Evolutionary conservation across 2,329 filamentous ascomycete genomes (phyloP), one percentile per base, ranked within the genome.

Genomic region (Aplosporella prunicola): DNA sequence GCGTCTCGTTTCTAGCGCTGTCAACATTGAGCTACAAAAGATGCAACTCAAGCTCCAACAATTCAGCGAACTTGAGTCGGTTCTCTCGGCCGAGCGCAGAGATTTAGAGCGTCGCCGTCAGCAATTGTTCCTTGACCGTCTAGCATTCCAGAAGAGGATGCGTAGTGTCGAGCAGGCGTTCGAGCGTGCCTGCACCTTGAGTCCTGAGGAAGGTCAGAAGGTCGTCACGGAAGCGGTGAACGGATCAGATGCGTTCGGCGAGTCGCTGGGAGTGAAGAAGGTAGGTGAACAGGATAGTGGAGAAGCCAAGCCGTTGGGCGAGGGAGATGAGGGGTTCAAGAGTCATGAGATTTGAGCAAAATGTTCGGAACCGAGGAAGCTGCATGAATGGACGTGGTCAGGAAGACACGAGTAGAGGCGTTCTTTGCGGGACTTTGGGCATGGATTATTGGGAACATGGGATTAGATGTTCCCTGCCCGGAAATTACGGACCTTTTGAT

Each of bases 11-110:
- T 89, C 87, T 2, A 82, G 87, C 5, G 86, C 87, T 0, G 85
- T 94, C 35, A 98, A 98, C 56, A 72, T 93, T 9, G 89, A 85
- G n/a, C 69, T 96, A 22, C 82, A 94, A 56, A 98, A 98, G 64
- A 78, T 96, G 44, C 87, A 96, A 62, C 69, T 96, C 51, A 98
- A 98, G 64, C 72, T 98, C 42, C 80, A 86, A 53, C 93, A 96
- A 58, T 98, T 98, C 63, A 82, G 84, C 51, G 91, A 98, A 60
- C 88, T 98, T 74, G 91, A 98, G 62, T 74, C 83, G 13, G 80
- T 95, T 29, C 71, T 98, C 34, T 83, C 93, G 51, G 86, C 88
- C 5, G 91, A 98, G 66, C 80, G 89, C 42, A 77, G 88, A 43
- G 91, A 98, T 61, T 71, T 98, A 15, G 91, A 98, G 62, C 78